A percentile compares a stretch with the other conserved stretches of the same genome.
Conservation (phyloP, 345 rosid genomes). For the Ceriops zippeliana region DNA sequence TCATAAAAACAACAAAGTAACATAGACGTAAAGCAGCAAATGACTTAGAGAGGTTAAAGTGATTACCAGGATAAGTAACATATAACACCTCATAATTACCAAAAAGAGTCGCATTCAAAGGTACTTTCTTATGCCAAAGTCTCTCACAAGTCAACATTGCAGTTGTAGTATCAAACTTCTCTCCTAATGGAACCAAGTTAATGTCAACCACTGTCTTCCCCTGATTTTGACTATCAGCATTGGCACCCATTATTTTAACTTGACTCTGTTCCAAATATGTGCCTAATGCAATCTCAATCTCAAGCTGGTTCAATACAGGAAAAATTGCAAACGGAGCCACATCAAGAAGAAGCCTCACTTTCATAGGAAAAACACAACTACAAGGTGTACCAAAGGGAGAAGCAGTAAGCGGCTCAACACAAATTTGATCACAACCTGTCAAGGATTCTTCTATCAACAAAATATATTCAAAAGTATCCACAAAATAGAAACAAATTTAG, state of each 20-base stretch:
- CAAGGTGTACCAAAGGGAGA: slow-evolving; percentile 93
- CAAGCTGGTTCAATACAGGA: slow-evolving; percentile 82
- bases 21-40: slow-evolving; percentile 15
- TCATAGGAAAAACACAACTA: slow-evolving; percentile 97
- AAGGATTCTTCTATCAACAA: slow-evolving; percentile 26
- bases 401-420: slow-evolving; percentile 85
- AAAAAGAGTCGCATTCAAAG: slow-evolving; percentile 68
- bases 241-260: slow-evolving; percentile 97
- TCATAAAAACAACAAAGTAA: slow-evolving; percentile 20
- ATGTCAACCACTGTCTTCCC: slow-evolving; percentile 81
- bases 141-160: slow-evolving; percentile 75
- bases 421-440: slow-evolving; percentile 87
- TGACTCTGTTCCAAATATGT: slow-evolving; percentile 94
- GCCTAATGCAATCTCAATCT: slow-evolving; percentile 93
- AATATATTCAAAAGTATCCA: slow-evolving; percentile 4
- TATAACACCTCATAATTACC: slow-evolving; percentile 74
- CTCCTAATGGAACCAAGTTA: slow-evolving; percentile 95
- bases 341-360: slow-evolving; percentile 78
- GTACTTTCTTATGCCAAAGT: slow-evolving; percentile 67
- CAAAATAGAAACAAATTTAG: slow-evolving; percentile 5
- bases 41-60: slow-evolving; percentile 15
- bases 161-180: slow-evolving; percentile 95
- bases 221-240: slow-evolving; percentile 87
- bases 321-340: slow-evolving; percentile 81
- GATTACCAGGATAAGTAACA: slow-evolving; percentile 83